These are phyloP conservation scores for Geotrichum australiense DNA, from an alignment of 1,139 yeast genomes.

Conservation along the genomic window DNA sequence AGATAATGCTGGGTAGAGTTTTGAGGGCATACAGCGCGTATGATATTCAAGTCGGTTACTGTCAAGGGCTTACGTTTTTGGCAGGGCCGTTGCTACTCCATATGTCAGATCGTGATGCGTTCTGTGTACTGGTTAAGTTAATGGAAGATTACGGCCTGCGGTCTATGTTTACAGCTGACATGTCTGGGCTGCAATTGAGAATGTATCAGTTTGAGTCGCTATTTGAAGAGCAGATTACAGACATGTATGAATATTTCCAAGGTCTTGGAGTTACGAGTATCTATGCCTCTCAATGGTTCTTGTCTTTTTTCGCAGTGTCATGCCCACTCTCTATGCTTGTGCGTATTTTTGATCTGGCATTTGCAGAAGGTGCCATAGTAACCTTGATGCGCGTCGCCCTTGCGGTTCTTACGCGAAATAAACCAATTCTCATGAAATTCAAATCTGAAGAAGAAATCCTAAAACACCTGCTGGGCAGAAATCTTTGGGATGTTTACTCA, in stretches of 20 bases:
- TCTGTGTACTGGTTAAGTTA: conserved; percentile 51
- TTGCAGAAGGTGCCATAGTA: conserved; percentile 59
- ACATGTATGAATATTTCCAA: conserved; percentile 42
- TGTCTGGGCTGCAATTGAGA: conserved; percentile 50
- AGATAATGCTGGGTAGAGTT: conserved; percentile 46
- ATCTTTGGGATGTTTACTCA: conserved; percentile 42
- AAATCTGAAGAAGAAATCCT: conserved; percentile 49
- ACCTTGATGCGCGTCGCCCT: conserved; percentile 56
- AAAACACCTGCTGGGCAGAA: conserved; percentile 53
- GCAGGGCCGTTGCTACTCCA: conserved; percentile 59
- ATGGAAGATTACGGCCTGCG: conserved; percentile 60
- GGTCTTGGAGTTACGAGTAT: conserved; percentile 31
- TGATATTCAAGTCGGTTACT: conserved; percentile 63
- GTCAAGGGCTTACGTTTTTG: conserved; percentile 62
- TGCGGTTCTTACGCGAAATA: conserved; percentile 48
- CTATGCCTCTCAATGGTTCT: conserved; percentile 54
- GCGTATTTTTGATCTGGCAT: conserved; percentile 47
- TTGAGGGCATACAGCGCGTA: conserved; percentile 62
- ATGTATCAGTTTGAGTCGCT: conserved; percentile 46
- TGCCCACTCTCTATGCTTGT: conserved; percentile 48
- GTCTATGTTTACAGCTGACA: conserved; percentile 52
- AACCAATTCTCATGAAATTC: conserved; percentile 44
- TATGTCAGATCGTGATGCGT: conserved; percentile 43
- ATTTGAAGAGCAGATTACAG: conserved; percentile 39
- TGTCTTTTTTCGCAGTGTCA: conserved; percentile 57